A percentile compares a stretch with the other conserved stretches of the same genome.
These are phyloP conservation scores for Fusarium pininemorale DNA, from an alignment of 2,329 filamentous ascomycete species.

Conservation along the genomic window DNA sequence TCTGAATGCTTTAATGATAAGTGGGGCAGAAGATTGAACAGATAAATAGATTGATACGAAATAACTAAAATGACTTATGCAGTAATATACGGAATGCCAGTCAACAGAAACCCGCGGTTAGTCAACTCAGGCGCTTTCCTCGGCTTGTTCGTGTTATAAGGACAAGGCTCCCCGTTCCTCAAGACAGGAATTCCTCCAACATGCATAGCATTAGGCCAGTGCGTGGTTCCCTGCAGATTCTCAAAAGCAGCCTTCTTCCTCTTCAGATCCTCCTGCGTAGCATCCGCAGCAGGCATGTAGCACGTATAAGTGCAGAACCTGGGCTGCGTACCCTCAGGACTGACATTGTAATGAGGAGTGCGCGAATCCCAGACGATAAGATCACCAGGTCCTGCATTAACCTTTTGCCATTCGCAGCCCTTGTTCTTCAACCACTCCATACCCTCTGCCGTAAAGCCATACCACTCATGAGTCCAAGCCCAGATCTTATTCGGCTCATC, in stretches of 20 bases:
- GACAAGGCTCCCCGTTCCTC: conserved; percentile 7
- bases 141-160: conserved; percentile 1
- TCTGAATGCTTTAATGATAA: accelerated
- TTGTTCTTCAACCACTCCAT: conserved; percentile 18
- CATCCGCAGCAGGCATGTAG: conserved; percentile 12
- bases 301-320: conserved; percentile 9
- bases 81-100: conserved; percentile 3
- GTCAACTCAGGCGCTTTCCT: neutral
- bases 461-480: conserved; percentile 15
- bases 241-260: conserved; percentile 17
- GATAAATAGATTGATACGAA: accelerated
- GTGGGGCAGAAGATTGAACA: accelerated
- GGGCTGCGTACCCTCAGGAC: neutral
- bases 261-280: neutral
- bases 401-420: conserved; percentile 9
- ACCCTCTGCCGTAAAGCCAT: neutral
- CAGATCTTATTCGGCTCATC: conserved; percentile 2
- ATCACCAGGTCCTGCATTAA: neutral
- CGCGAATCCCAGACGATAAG: conserved; percentile 11
- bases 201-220: conserved; percentile 21
- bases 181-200: conserved; percentile 7
- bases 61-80: accelerated
- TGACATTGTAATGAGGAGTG: conserved; percentile 16
- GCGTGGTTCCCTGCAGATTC: neutral
- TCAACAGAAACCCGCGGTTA: neutral